Evolutionary conservation across 2,329 filamentous ascomycete genomes (phyloP).

Genomic region (Xylaria hypoxylon): DNA sequence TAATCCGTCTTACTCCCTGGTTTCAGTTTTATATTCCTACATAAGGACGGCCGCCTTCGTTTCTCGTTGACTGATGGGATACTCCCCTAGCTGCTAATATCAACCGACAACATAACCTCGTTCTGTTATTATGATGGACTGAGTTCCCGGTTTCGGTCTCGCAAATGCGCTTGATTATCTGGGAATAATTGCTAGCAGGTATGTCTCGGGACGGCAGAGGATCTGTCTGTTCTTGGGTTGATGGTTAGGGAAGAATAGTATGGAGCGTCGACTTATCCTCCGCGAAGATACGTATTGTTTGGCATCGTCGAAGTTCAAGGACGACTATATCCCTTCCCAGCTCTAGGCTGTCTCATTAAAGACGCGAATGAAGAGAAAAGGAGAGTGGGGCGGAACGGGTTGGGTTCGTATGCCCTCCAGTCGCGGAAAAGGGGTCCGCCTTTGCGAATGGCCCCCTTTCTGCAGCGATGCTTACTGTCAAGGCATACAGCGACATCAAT

Average conservation of each 20-base stretch:
- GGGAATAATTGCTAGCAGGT: not conserved
- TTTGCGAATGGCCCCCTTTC: not conserved
- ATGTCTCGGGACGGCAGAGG: not conserved
- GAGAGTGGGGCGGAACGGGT: not conserved
- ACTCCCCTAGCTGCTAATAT: not conserved
- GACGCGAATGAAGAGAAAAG: not conserved
- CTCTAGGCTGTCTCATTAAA: not conserved
- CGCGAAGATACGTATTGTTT: not conserved
- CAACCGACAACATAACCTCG: not conserved
- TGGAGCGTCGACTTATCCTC: conserved; percentile 6
- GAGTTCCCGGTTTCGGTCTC: not conserved
- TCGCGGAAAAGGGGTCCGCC: not conserved
- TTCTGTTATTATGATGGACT: not conserved
- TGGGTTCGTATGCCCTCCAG: conserved; percentile 1
- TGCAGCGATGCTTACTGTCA: conserved; percentile 4
- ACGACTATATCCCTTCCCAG: not conserved
- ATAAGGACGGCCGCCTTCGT: conserved; percentile 13
- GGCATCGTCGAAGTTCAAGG: not conserved
- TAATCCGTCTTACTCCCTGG: conserved; percentile 3
- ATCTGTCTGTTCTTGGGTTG: not conserved
- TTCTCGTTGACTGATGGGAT: not conserved
- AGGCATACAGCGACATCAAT: conserved; percentile 16
- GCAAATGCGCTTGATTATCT: not conserved
- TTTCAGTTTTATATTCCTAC: not conserved
- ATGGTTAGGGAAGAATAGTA: not conserved